Conservation (phyloP, 495 filamentous ascomycete genomes). For the Daldinia bambusicola region DNA sequence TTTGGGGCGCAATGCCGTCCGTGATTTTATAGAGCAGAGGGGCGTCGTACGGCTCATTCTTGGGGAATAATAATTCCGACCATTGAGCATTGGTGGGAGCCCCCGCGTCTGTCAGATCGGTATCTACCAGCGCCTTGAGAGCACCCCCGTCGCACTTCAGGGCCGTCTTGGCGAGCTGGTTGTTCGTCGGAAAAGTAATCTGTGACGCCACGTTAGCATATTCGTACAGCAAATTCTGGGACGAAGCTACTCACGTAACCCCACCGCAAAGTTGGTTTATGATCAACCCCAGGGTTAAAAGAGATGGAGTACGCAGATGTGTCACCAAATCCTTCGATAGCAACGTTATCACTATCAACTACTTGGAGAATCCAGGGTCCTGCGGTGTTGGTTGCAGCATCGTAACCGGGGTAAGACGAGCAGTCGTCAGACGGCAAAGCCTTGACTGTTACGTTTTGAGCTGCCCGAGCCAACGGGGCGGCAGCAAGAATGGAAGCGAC, state of each 20-base stretch:
- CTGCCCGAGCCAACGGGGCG: constrained; percentile 35
- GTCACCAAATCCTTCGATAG: constrained; percentile 48
- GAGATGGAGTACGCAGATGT: constrained; percentile 39
- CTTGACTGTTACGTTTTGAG: constrained; percentile 43
- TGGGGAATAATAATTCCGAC: constrained; percentile 37
- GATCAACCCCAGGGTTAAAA: constrained; percentile 32
- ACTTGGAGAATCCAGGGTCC: constrained; percentile 46
- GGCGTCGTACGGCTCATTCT: constrained; percentile 40
- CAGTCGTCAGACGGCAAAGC: constrained; percentile 39
- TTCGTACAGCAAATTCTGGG: not conserved
- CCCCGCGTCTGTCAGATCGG: constrained; percentile 36
- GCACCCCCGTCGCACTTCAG: constrained; percentile 33
- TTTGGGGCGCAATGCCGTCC: constrained; percentile 35
- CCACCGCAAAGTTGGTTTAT: constrained; percentile 42
- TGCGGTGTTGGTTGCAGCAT: constrained; percentile 44
- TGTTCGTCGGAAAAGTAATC: constrained; percentile 39
- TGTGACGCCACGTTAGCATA: constrained; percentile 10
- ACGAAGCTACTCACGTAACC: constrained; percentile 39
- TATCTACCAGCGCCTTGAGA: constrained; percentile 31
- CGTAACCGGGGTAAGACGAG: constrained; percentile 45
- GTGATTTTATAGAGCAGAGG: constrained; percentile 43
- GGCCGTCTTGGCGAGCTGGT: constrained; percentile 36
- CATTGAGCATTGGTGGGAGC: constrained; percentile 40
- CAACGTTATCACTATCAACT: constrained; percentile 43
- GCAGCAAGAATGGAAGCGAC: constrained; percentile 37